Evolutionary conservation across 2,329 filamentous ascomycete species (phyloP), one percentile per base, ranked within the genome.

Genomic region (Chalaropsis ovoidea): DNA sequence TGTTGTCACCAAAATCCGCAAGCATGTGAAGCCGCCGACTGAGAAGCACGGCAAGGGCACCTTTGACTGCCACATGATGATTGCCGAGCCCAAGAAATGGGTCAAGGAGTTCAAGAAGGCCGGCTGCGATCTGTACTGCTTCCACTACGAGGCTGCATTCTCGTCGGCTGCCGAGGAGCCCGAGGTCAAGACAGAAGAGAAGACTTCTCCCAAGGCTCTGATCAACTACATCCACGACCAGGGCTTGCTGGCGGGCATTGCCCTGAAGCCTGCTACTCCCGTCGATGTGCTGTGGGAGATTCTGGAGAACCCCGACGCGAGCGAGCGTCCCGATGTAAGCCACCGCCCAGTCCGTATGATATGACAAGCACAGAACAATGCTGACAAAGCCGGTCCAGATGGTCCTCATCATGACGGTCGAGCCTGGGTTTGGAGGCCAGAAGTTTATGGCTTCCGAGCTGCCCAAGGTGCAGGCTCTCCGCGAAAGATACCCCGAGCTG

Each of bases 21-120:
- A 83, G 58, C 89, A 96, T 72, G 92, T 99, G 71, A 86, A 90
- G 66, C 81, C 82, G 70, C 92, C 91, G 2, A 80, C 80, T 49
- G 79, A 82, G 63, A 82, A 82, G 42, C 80, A 87, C 70, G 91
- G 89, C 64, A 88, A 86, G 71, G 94, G 94, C 68, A 97, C 93
- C 15, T 99, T 99, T 75, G 94, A 99, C 77, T 99, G 94, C 82
- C 94, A 99, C 78, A 97, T 99, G 94, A 99, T 99, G 94, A 95
- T 99, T 74, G 86, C 90, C 72, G 93, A 99, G 92, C 94, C 94
- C 70, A 95, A 97, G 81, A 92, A 91, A 81, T 99, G 94, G 94
- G 92, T 96, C 72, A 89, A 89, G 73, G 90, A 95, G 69, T 97
- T 99, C 80, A 86, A 94, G 75, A 86, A 88, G 64, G 94, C 91